A percentile compares a stretch with the other conserved stretches of the same genome.
Conservation (phyloP, 192 early-diverging fungal genomes). For the Rhizoclosmatium globosum region DNA sequence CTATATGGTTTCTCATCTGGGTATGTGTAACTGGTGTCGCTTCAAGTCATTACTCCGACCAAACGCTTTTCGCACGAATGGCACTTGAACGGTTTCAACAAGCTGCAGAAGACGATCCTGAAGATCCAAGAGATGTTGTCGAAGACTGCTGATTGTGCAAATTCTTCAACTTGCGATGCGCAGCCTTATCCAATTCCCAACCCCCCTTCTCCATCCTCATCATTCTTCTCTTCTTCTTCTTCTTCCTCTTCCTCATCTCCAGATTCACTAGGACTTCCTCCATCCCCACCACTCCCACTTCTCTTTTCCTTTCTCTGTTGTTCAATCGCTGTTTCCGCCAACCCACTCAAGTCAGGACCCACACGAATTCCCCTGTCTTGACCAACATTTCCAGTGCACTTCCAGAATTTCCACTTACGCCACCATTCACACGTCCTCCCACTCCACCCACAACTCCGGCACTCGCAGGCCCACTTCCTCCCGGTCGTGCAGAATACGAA, state of each 20-base stretch:
- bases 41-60: slow-evolving; percentile 27
- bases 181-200: not conserved
- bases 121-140: not conserved
- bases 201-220: not conserved
- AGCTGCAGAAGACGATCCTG: not conserved
- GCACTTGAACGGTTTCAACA: slow-evolving; percentile 13
- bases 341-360: not conserved
- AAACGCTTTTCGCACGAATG: not conserved
- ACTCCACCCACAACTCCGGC: not conserved
- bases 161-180: not conserved
- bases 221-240: not conserved
- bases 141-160: not conserved
- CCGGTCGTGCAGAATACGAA: no score
- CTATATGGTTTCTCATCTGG: slow-evolving; percentile 26
- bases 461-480: not conserved
- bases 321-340: not conserved
- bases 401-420: no score
- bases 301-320: not conserved
- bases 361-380: not conserved
- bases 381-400: not conserved
- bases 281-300: not conserved
- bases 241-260: not conserved
- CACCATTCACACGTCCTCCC: not conserved
- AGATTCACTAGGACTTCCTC: not conserved
- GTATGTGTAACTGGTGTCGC: slow-evolving; percentile 24